These are phyloP conservation scores for Globisporangium alternatum DNA, from an alignment of 352 stramenopile genomes.

Conservation along the genomic window DNA sequence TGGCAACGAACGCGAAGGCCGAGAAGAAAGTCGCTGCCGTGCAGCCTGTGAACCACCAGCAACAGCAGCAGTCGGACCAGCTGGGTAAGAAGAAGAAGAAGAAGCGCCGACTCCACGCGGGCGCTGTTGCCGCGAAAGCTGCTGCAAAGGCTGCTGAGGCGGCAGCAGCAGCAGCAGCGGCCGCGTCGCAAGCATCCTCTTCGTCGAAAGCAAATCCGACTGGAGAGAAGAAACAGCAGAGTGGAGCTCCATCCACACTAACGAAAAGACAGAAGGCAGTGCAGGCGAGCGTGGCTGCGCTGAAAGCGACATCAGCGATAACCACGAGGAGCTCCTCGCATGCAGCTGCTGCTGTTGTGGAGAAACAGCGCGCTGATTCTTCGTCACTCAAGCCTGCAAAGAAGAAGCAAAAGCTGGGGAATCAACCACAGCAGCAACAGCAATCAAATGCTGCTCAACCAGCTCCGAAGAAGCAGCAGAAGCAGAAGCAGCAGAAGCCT, in stretches of 20 bases:
- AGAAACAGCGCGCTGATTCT: not conserved
- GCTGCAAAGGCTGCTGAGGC: not conserved
- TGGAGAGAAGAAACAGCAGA: not conserved
- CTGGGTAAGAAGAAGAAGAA: conserved; percentile 11
- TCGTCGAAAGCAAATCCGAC: not conserved
- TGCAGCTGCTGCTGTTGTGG: not conserved
- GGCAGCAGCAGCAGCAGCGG: not conserved
- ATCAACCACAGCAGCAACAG: not conserved
- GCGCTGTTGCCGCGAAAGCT: conserved; percentile 1
- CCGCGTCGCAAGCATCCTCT: not conserved
- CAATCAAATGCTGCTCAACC: not conserved
- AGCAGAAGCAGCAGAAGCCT: not conserved
- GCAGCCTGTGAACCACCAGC: not conserved
- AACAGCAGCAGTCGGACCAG: conserved; percentile 4
- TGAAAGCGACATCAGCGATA: not conserved
- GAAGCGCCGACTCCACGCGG: conserved; percentile 4
- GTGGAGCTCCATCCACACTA: not conserved
- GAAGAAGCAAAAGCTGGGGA: conserved; percentile 4
- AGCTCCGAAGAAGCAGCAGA: not conserved
- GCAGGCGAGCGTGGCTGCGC: not conserved
- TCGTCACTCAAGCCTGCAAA: conserved; percentile 7
- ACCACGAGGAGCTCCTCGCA: not conserved
- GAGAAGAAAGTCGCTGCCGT: not conserved
- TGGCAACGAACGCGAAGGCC: not conserved
- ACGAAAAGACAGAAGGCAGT: not conserved